A percentile compares a stretch with the other conserved stretches of the same genome.
Evolutionary conservation across 345 rosid species (phyloP).

Genomic region (Atalantia buxifolia): DNA sequence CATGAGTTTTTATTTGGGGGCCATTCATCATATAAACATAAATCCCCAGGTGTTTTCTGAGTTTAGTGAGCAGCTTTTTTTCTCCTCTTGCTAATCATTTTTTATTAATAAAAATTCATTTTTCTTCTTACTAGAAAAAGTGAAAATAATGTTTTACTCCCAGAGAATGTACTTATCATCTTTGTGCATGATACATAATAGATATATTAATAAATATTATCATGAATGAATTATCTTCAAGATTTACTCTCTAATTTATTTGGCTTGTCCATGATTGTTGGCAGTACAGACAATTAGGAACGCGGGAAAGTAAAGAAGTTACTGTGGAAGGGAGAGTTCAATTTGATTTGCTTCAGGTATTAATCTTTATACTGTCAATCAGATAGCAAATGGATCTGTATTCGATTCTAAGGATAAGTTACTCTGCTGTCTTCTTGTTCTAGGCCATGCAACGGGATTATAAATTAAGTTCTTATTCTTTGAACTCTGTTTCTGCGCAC

Average conservation of each 20-base stretch:
- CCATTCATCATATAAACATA: background rate
- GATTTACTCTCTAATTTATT: background rate
- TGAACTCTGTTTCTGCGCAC: constrained; percentile 96
- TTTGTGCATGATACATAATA: constrained; percentile 5
- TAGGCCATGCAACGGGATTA: constrained; percentile 87
- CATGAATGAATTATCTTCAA: background rate
- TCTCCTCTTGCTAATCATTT: background rate
- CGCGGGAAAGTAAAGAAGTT: constrained; percentile 95
- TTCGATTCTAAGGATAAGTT: constrained; percentile 2
- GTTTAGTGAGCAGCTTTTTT: background rate
- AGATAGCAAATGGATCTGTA: constrained; percentile 8
- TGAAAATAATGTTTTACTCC: background rate
- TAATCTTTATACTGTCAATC: constrained; percentile 9
- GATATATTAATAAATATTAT: background rate
- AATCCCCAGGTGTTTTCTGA: background rate
- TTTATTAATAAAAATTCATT: background rate
- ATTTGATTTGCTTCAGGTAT: constrained; percentile 96
- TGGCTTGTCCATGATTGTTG: constrained; percentile 21
- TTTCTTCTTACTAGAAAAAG: background rate
- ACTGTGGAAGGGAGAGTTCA: constrained; percentile 94
- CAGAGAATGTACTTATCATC: background rate
- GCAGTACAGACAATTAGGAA: constrained; percentile 77
- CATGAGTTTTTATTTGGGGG: background rate
- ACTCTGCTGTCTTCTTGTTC: constrained; percentile 12
- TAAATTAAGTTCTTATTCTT: constrained; percentile 92